Evolutionary conservation across 305 asterid species (phyloP), one percentile per base, ranked within the genome.

Genomic region (Fraxinus sp.): DNA sequence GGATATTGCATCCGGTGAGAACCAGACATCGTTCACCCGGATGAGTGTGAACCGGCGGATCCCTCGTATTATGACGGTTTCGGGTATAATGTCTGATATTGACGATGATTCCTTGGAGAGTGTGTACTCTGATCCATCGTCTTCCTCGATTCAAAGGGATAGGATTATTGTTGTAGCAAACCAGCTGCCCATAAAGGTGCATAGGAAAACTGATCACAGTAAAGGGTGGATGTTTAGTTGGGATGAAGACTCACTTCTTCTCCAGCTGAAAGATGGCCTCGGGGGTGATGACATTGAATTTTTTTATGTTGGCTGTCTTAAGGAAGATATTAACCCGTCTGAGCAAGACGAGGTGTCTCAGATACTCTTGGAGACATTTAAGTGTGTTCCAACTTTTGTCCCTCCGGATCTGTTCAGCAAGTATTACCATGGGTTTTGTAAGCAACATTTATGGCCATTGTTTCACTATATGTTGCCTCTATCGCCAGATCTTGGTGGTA

Each of bases 321-420:
- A 90, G 81, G 93, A 90, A 75, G 93, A 90, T 20, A 87, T 90
- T 81, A 91, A 88, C 73, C 89, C 87, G 8, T 88, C 76, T 77
- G 93, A 90, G 18, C 93, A 90, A 80, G 91, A 90, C 13, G 91
- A 90, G 81, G 93, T 88, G 4, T 90, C 93, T 4, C 90, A 88
- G 78, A 88, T 86, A 76, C 91, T 90, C 4, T 90, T 88, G 37
- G 93, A 88, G 79, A 84, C 88, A 16, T 90, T 87, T 68, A 90
- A 88, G 57, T 90, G 93, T 84, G 93, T 90, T 3, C 90, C 93
- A 3, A 90, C 93, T 71, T 90, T 90, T 74, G 78, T 90, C 57
- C 93, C 93, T 0, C 87, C 85, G 46, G 93, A 90, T 32, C 80
- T 90, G 81, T 90, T 80, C 70, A 88, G 83, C 22, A 84, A 85